These are phyloP conservation scores for Xylariales sp. DNA, from an alignment of 2,329 filamentous ascomycete species.

Conservation along the genomic window DNA sequence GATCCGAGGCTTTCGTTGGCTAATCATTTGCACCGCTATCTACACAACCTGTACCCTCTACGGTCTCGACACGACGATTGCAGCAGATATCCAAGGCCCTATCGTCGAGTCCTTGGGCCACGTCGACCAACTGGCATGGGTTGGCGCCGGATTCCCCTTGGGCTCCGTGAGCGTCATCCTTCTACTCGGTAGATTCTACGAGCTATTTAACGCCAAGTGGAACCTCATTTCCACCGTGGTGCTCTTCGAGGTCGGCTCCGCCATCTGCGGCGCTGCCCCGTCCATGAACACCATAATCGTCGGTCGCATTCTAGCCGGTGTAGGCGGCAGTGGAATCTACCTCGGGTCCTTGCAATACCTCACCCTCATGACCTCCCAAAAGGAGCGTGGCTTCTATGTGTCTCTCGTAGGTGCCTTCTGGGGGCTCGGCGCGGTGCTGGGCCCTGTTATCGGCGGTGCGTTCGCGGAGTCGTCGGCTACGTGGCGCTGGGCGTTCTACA, in stretches of 20 bases:
- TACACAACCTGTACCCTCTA: constrained; percentile 48
- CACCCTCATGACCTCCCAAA: neutral
- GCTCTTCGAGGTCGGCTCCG: constrained; percentile 44
- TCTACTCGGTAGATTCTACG: constrained; percentile 52
- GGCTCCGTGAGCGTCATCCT: constrained; percentile 54
- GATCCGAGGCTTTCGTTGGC: constrained; percentile 52
- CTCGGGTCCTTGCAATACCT: constrained; percentile 16
- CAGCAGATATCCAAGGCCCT: constrained; percentile 57
- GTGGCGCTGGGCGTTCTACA: neutral
- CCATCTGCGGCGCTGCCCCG: constrained; percentile 52
- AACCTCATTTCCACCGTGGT: constrained; percentile 42
- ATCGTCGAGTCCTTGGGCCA: constrained; percentile 52
- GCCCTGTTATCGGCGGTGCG: constrained; percentile 58
- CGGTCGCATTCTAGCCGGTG: constrained; percentile 26
- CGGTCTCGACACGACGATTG: constrained; percentile 58
- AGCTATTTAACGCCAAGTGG: constrained; percentile 57
- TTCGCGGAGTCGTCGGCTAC: neutral
- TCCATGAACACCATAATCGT: constrained; percentile 42
- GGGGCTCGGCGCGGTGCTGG: constrained; percentile 54
- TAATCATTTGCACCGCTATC: constrained; percentile 35
- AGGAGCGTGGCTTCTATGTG: constrained; percentile 47
- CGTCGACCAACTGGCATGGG: constrained; percentile 55
- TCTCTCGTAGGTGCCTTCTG: constrained; percentile 45
- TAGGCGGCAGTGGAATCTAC: constrained; percentile 39
- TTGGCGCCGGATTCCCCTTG: constrained; percentile 54